A percentile compares a stretch with the other conserved stretches of the same genome.
These are phyloP conservation scores for Monilinia fructicola DNA, from an alignment of 2,329 filamentous ascomycete genomes.

Conservation along the genomic window DNA sequence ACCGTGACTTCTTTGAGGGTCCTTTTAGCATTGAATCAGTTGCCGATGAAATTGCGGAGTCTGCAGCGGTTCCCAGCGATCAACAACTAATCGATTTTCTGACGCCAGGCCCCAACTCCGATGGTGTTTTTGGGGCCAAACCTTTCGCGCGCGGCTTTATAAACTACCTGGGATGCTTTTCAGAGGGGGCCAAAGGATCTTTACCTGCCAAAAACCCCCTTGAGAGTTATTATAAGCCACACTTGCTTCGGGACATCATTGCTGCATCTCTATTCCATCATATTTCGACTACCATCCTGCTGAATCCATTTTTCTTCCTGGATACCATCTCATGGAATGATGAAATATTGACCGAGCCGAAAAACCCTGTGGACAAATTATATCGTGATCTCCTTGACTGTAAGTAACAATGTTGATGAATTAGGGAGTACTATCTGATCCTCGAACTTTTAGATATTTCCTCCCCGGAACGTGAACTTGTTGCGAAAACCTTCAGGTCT, in stretches of 20 bases:
- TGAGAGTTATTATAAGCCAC: background rate
- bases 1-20: background rate
- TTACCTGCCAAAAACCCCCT: background rate
- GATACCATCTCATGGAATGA: background rate
- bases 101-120: background rate
- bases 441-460: background rate
- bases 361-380: background rate
- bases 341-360: background rate
- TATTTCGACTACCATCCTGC: background rate
- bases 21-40: background rate
- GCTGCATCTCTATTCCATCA: conserved; percentile 8
- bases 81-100: background rate
- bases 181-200: background rate
- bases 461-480: background rate
- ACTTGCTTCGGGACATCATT: background rate
- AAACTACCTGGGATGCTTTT: background rate
- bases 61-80: background rate
- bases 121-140: background rate
- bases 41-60: background rate
- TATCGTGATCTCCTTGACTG: background rate
- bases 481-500: background rate
- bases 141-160: background rate
- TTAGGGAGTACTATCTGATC: background rate
- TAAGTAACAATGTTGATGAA: background rate
- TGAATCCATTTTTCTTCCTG: conserved; percentile 5